Evolutionary conservation across 805 yeast species (phyloP), one percentile per base, ranked within the genome.

Genomic region (Pichia californica): DNA sequence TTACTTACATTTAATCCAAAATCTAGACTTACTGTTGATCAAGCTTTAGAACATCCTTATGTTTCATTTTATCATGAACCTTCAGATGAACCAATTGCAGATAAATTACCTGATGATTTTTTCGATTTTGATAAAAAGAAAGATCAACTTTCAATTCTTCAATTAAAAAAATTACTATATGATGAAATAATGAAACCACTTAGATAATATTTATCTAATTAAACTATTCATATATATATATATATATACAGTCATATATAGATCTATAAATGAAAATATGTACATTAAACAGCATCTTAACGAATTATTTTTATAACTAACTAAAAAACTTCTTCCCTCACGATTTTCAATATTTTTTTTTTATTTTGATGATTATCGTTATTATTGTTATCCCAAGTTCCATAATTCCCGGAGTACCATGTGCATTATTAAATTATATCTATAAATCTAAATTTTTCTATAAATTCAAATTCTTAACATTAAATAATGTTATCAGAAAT

Each of bases 61-160:
- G 69, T 91, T 42, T 66, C 73, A 40, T 75, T 84, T n/a, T 91
- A 91, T 64, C 98, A 91, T 62, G 98, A 91, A 57, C 95, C 96
- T 3, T 78, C 76, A 43, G 98, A 91, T 61, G 98, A 91, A 64
- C 98, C 98, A 0, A 71, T 71, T 31, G 88, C 93, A 29, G 77
- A 79, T 16, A 85, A 88, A 38, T 82, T 93, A 19, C 89, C 94
- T 0, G 79, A 80, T 32, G 88, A 83, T 52, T 88, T 91, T 61
- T 91, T 93, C 55, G 89, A 84, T 48, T 93, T 93, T 56, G 99
- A 93, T 62, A 75, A 77, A 53, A 70, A 75, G 48, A 89, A 89
- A 61, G 94, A 88, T 52, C 84, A 82, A 44, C 71, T 91, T 46
- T 74, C 81, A 11, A 70, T 86, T 23, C 77, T 76, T 38, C 95